These are phyloP conservation scores for Lactarius sanguifluus DNA, from an alignment of 768 basidiomycete species.

Conservation along the genomic window DNA sequence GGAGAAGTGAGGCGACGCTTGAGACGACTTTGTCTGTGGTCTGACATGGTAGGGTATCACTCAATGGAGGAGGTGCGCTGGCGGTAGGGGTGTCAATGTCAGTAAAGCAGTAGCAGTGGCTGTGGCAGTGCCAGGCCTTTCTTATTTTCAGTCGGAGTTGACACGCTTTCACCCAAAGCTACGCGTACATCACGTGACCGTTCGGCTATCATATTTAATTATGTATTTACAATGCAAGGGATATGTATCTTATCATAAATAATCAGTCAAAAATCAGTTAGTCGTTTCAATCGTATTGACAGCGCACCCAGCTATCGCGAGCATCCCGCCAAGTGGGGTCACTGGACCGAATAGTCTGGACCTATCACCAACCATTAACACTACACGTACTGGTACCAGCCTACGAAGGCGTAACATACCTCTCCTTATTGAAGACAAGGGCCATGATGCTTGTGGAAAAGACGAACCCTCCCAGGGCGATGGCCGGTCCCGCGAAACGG, in stretches of 20 bases:
- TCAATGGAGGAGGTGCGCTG: constrained; percentile 18
- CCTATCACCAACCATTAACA: constrained; percentile 32
- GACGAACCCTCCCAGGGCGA: constrained; percentile 52
- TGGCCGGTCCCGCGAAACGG: constrained; percentile 66
- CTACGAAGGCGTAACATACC: constrained; percentile 34
- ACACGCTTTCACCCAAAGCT: constrained; percentile 37
- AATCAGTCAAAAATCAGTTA: background rate
- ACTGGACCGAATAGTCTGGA: constrained; percentile 58
- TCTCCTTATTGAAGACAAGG: constrained; percentile 50
- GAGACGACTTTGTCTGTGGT: constrained; percentile 26
- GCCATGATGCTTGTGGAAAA: constrained; percentile 66
- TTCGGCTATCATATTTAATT: constrained; percentile 13
- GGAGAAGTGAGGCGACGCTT: constrained; percentile 52
- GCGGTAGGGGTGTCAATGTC: constrained; percentile 1
- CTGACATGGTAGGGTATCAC: constrained; percentile 19
- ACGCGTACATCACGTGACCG: constrained; percentile 47
- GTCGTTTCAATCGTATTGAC: background rate
- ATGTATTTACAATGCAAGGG: constrained; percentile 45
- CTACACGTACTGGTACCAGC: background rate
- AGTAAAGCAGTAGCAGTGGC: background rate
- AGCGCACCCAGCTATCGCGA: constrained; percentile 69
- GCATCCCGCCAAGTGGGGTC: constrained; percentile 62
- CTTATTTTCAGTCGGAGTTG: constrained; percentile 45
- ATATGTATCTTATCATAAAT: constrained; percentile 46
- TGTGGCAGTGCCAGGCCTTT: background rate